Conservation (phyloP, 129 eudicot species). For the Pulicaria dysenterica region DNA sequence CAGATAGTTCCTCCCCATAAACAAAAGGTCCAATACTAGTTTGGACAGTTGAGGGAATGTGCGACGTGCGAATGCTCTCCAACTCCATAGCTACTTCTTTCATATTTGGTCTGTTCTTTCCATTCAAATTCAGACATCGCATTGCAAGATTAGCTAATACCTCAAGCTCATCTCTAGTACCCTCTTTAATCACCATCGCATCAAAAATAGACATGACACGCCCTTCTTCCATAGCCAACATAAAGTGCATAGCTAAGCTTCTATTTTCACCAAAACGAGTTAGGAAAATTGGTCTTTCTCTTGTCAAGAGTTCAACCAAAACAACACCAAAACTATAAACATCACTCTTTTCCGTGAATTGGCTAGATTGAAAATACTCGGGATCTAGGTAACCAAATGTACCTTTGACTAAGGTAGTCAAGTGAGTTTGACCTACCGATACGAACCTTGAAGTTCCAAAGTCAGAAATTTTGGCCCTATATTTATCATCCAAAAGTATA, state of each 20-base stretch:
- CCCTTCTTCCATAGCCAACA: slow-evolving; percentile 19
- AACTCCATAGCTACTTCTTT: slow-evolving; percentile 15
- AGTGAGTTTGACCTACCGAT: slow-evolving; percentile 37
- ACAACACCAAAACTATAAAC: slow-evolving; percentile 9
- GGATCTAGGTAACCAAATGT: slow-evolving; percentile 39
- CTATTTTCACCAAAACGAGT: slow-evolving; percentile 19
- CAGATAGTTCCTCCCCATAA: background rate
- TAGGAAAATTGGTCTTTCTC: slow-evolving; percentile 21
- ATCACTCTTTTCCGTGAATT: slow-evolving; percentile 41
- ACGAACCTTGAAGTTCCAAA: slow-evolving; percentile 40
- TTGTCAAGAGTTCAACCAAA: slow-evolving; percentile 41
- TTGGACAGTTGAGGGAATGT: slow-evolving; percentile 6
- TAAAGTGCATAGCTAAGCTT: slow-evolving; percentile 25
- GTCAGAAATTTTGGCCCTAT: slow-evolving; percentile 35
- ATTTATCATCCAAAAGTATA: slow-evolving; percentile 39
- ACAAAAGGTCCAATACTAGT: background rate
- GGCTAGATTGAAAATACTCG: slow-evolving; percentile 32
- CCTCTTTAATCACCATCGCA: slow-evolving; percentile 21
- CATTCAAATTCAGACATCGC: slow-evolving; percentile 29
- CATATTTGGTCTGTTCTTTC: slow-evolving; percentile 12
- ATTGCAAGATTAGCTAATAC: slow-evolving; percentile 31
- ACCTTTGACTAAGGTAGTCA: slow-evolving; percentile 39
- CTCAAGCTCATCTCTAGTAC: slow-evolving; percentile 20
- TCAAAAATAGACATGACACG: slow-evolving; percentile 15
- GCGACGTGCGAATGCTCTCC: slow-evolving; percentile 20